These are phyloP conservation scores for Fusarium buharicum DNA, from an alignment of 2,329 filamentous ascomycete species.

Conservation along the genomic window DNA sequence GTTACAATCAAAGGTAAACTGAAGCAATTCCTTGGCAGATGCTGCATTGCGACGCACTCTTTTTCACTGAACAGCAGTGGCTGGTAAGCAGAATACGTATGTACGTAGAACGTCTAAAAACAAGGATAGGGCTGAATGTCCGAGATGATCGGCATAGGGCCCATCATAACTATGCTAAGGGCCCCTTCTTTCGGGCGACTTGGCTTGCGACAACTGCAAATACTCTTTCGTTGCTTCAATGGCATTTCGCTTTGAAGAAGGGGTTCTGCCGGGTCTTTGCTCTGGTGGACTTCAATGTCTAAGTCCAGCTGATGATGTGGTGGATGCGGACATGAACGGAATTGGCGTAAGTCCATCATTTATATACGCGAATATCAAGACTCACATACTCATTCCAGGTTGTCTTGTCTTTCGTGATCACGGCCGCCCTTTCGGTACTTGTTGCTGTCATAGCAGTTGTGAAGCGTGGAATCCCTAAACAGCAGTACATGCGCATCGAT, in stretches of 20 bases:
- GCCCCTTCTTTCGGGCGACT: not conserved
- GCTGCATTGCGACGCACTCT: conserved; percentile 1
- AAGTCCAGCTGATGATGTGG: conserved; percentile 1
- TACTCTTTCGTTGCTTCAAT: not conserved
- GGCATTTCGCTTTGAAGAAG: conserved; percentile 1
- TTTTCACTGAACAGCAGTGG: not conserved
- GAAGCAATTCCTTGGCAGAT: not conserved
- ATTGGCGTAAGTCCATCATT: conserved; percentile 14
- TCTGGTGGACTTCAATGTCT: conserved; percentile 5
- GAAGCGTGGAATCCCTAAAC: conserved; percentile 23
- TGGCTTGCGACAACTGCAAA: not conserved
- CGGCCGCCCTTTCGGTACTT: conserved; percentile 18
- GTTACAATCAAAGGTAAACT: not conserved
- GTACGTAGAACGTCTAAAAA: not conserved
- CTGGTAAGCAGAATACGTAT: conserved; percentile 1
- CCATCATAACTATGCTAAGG: not conserved
- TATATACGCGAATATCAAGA: not conserved
- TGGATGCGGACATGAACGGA: conserved; percentile 33
- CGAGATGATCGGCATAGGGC: conserved; percentile 9
- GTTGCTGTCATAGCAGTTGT: conserved; percentile 12
- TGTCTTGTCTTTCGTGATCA: conserved; percentile 18
- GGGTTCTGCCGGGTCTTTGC: conserved; percentile 15
- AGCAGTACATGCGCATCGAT: conserved; percentile 22
- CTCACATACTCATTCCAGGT: conserved; percentile 13
- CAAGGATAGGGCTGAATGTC: conserved; percentile 16